Percentiles rank a stretch among this genome's conserved stretches.
Evolutionary conservation across 2,329 filamentous ascomycete species (phyloP).

Genomic region (Fusarium palustre): DNA sequence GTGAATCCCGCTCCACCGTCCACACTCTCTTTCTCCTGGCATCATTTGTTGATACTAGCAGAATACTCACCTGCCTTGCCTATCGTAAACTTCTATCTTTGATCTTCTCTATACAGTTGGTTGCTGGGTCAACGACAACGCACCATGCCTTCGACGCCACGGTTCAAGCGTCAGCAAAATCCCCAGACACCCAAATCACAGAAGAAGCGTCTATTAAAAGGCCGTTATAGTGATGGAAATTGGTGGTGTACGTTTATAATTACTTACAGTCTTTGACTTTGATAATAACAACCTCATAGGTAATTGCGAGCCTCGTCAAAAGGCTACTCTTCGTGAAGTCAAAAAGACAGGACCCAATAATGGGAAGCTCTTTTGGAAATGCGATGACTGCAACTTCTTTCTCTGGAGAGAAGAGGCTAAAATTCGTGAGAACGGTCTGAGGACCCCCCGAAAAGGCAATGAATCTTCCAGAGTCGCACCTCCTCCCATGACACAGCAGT

Average conservation of each 20-base stretch:
- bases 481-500: slow-evolving; percentile 48
- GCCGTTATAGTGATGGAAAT: slow-evolving; percentile 49
- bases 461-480: slow-evolving; percentile 43
- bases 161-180: slow-evolving; percentile 16
- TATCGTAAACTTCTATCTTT: neutral
- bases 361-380: slow-evolving; percentile 58
- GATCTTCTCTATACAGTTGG: neutral
- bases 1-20: slow-evolving; percentile 26
- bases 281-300: slow-evolving; percentile 45
- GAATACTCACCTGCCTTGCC: neutral
- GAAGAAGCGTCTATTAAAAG: slow-evolving; percentile 50
- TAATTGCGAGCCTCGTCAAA: slow-evolving; percentile 57
- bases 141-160: slow-evolving; percentile 35
- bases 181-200: slow-evolving; percentile 44
- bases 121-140: slow-evolving; percentile 8
- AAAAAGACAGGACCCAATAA: slow-evolving; percentile 55
- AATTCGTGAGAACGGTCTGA: slow-evolving; percentile 46
- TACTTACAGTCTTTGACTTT: neutral
- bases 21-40: neutral
- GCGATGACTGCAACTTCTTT: slow-evolving; percentile 59
- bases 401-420: slow-evolving; percentile 58
- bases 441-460: slow-evolving; percentile 8
- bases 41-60: neutral
- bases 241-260: slow-evolving; percentile 53
- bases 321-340: slow-evolving; percentile 52